Evolutionary conservation across 805 yeast species (phyloP).

Genomic region (Torulaspora delbrueckii): DNA sequence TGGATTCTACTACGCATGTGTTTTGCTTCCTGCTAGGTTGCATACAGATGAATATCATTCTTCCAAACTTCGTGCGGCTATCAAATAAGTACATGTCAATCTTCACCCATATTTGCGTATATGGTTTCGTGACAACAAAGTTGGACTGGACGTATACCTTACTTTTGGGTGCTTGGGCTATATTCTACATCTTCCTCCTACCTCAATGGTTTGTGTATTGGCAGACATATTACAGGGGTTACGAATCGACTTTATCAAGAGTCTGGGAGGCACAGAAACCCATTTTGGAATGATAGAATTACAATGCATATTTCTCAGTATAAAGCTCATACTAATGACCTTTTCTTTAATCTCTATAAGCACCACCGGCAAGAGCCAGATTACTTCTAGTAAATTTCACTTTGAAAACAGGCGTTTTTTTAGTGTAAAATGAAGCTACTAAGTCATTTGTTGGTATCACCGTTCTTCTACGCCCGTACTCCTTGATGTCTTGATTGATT

Average conservation of each 20-base stretch:
- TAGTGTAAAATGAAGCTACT: slow-evolving; percentile 89
- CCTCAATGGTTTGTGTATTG: slow-evolving; percentile 32
- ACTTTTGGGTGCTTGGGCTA: slow-evolving; percentile 15
- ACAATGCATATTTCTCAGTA: slow-evolving; percentile 2
- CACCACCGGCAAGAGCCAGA: slow-evolving; percentile 89
- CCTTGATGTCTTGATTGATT: slow-evolving; percentile 39
- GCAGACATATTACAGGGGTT: slow-evolving; percentile 27
- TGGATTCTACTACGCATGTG: slow-evolving; percentile 66
- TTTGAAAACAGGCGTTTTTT: slow-evolving; percentile 88
- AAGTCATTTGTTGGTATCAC: slow-evolving; percentile 83
- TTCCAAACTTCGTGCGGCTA: slow-evolving; percentile 25
- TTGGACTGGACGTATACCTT: slow-evolving; percentile 26
- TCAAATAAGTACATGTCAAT: slow-evolving; percentile 16
- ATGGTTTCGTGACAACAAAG: slow-evolving; percentile 20
- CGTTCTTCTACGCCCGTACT: slow-evolving; percentile 55
- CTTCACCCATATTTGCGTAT: slow-evolving; percentile 23
- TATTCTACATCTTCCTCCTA: slow-evolving; percentile 19
- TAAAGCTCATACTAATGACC: neutral
- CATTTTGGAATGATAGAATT: slow-evolving; percentile 14
- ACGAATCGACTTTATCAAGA: slow-evolving; percentile 13
- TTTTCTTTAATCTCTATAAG: slow-evolving; percentile 46
- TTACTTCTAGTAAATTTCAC: slow-evolving; percentile 90
- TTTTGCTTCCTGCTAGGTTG: slow-evolving; percentile 69
- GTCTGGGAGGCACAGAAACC: slow-evolving; percentile 27
- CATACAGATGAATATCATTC: slow-evolving; percentile 31